Conservation (phyloP, 345 rosid genomes). For the Citrus glauca region DNA sequence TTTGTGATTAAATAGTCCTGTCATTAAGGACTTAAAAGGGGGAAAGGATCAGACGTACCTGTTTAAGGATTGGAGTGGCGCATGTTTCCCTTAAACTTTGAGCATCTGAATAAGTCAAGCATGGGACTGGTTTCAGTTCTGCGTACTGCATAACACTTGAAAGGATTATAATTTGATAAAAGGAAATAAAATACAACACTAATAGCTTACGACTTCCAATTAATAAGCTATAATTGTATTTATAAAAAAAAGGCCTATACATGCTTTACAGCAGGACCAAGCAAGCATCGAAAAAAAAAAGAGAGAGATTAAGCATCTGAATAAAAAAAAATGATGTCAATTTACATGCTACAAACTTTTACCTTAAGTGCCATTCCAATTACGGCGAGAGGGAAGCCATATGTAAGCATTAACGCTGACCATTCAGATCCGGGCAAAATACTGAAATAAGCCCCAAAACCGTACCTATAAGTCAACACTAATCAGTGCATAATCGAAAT, state of each 20-base stretch:
- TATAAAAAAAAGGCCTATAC: neutral
- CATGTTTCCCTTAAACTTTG: slow-evolving; percentile 58
- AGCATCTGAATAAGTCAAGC: slow-evolving; percentile 83
- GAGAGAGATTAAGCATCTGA: neutral
- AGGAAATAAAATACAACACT: neutral
- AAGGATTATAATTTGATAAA: neutral
- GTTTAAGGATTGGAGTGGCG: slow-evolving; percentile 86
- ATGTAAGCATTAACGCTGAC: slow-evolving; percentile 93
- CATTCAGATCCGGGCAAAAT: slow-evolving; percentile 96
- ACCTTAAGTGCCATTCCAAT: slow-evolving; percentile 99
- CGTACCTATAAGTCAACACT: slow-evolving; percentile 51
- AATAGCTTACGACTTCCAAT: neutral
- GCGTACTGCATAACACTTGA: slow-evolving; percentile 62
- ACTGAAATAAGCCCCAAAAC: slow-evolving; percentile 92
- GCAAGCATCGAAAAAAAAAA: neutral
- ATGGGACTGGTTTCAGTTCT: slow-evolving; percentile 93
- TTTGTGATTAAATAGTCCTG: neutral
- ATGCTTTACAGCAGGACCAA: neutral
- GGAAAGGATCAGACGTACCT: slow-evolving; percentile 37
- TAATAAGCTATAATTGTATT: neutral
- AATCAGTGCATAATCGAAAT: slow-evolving; percentile 8
- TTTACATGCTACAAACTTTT: slow-evolving; percentile 17
- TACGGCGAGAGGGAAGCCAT: slow-evolving; percentile 94
- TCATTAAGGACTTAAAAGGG: neutral
- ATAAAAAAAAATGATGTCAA: neutral